Conservation (phyloP, 306 rosid species). For the Cajanus cajan region DNA sequence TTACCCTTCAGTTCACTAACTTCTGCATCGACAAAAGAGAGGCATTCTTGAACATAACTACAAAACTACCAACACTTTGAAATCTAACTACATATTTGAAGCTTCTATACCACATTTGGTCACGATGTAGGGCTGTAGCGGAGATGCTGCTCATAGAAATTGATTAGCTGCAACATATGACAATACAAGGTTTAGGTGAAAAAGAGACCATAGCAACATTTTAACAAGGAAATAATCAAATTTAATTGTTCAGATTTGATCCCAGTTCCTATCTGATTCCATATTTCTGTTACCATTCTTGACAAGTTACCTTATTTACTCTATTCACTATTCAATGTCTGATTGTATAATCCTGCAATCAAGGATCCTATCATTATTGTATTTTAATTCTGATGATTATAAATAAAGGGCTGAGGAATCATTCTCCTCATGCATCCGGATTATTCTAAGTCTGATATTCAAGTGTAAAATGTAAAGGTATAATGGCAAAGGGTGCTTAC, state of each 20-base stretch:
- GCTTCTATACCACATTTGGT: slow-evolving; percentile 26
- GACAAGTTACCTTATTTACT: no score
- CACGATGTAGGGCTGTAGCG: slow-evolving; percentile 58
- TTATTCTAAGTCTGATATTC: no score
- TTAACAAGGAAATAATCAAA: neutral
- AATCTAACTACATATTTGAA: slow-evolving; percentile 28
- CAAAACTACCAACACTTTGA: slow-evolving; percentile 9
- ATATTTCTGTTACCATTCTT: no score
- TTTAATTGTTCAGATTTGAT: neutral
- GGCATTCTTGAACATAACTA: slow-evolving; percentile 28
- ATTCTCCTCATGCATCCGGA: no score
- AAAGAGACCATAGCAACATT: neutral
- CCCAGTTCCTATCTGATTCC: no score
- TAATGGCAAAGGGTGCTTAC: slow-evolving; percentile 40
- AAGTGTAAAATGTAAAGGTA: neutral
- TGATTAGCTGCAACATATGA: slow-evolving; percentile 63
- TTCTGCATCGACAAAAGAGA: slow-evolving; percentile 45
- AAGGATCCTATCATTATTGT: no score
- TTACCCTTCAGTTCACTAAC: slow-evolving; percentile 35
- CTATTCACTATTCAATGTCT: no score
- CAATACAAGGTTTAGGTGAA: neutral
- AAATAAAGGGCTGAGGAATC: no score
- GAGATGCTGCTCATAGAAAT: slow-evolving; percentile 89
- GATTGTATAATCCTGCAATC: no score
- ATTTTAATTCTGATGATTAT: no score